phyloP scores from a whole-genome alignment of 2,329 filamentous ascomycete species.

The Colletotrichum echinochloae region DNA sequence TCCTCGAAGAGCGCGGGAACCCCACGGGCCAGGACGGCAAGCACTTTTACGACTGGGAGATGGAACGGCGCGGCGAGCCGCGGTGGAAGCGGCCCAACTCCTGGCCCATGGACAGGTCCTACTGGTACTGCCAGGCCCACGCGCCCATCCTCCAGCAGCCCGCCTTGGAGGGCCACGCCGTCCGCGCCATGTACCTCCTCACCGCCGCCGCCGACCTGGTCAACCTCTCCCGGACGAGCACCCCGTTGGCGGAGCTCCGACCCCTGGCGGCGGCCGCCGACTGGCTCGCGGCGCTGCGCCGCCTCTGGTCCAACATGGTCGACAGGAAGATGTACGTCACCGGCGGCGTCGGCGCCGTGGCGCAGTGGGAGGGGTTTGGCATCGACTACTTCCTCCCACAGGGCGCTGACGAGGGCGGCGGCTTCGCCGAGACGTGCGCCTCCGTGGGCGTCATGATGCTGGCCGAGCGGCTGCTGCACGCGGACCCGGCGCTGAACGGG shows the following conservation, averaged over 20 bases:
- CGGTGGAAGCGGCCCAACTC: conserved; percentile 60
- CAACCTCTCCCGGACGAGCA: conserved; percentile 50
- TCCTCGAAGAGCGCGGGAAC: conserved; percentile 68
- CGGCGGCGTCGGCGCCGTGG: conserved; percentile 68
- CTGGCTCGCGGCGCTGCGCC: conserved; percentile 55
- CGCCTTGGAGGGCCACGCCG: conserved; percentile 69
- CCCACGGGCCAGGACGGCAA: conserved; percentile 58
- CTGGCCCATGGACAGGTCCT: conserved; percentile 55
- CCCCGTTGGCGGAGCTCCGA: conserved; percentile 12
- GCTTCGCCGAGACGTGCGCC: conserved; percentile 72
- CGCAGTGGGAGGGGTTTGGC: conserved; percentile 72
- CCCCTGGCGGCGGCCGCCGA: conserved; percentile 44
- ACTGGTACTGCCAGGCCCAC: conserved; percentile 70
- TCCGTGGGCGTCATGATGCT: conserved; percentile 72
- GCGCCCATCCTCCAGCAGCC: conserved; percentile 64
- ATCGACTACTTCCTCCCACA: conserved; percentile 70
- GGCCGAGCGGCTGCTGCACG: conserved; percentile 65
- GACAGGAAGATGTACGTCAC: conserved; percentile 73
- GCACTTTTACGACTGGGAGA: conserved; percentile 67
- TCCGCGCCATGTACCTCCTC: conserved; percentile 71
- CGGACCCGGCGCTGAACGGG: conserved; percentile 59
- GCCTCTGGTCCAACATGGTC: conserved; percentile 71
- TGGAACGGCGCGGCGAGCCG: conserved; percentile 45
- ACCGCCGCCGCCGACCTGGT: conserved; percentile 69
- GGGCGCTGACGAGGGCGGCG: conserved; percentile 70